A percentile compares a stretch with the other conserved stretches of the same genome.
phyloP scores from a whole-genome alignment of 768 basidiomycete genomes.

The Boletus eberwhitei region DNA sequence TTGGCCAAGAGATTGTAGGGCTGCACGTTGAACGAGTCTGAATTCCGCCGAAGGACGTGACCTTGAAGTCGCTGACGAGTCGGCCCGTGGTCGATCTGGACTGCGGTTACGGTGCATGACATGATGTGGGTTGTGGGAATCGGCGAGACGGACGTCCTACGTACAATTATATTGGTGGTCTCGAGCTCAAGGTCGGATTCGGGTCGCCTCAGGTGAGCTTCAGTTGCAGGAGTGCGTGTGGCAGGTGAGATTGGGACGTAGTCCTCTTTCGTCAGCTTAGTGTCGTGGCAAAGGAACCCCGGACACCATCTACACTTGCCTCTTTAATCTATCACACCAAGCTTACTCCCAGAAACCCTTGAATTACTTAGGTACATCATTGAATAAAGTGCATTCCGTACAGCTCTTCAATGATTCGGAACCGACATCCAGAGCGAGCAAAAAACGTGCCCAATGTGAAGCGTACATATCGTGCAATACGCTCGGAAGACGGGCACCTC shows the following conservation, averaged over 20 bases:
- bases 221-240: conserved; percentile 7
- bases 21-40: not conserved
- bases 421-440: conserved; percentile 1
- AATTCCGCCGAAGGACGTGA: conserved; percentile 13
- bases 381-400: not conserved
- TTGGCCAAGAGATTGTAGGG: not conserved
- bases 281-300: conserved; percentile 17
- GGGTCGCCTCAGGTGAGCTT: conserved; percentile 23
- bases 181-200: conserved; percentile 2
- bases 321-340: not conserved
- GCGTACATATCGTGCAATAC: not conserved
- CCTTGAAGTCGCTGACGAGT: conserved; percentile 4
- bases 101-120: not conserved
- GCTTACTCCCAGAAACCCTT: not conserved
- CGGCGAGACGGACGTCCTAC: not conserved
- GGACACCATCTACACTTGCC: conserved; percentile 12
- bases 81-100: conserved; percentile 1
- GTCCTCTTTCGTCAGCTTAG: not conserved
- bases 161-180: conserved; percentile 9
- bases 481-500: not conserved
- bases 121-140: conserved; percentile 10
- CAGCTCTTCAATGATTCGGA: not conserved
- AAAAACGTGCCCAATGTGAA: not conserved
- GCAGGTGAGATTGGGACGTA: not conserved
- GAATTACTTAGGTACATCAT: not conserved